Conservation (phyloP, 1,284 basidiomycete species). For the Pholiota adiposa region DNA sequence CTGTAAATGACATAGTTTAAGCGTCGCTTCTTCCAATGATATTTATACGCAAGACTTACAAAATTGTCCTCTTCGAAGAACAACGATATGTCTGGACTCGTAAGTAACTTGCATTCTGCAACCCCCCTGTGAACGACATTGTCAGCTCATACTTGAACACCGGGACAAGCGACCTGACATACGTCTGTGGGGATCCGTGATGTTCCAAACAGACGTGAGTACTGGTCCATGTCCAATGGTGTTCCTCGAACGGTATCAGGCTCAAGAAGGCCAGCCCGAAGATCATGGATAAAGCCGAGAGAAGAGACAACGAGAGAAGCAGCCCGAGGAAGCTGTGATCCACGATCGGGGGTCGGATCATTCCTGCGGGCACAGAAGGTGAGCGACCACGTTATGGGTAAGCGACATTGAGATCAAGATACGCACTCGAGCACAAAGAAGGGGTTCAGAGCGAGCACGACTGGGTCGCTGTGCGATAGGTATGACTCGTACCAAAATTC, state of each 20-base stretch:
- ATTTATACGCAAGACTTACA: constrained; percentile 55
- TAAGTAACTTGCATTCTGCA: constrained; percentile 85
- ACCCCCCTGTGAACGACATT: constrained; percentile 59
- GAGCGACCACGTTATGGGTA: background rate
- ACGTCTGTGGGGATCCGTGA: constrained; percentile 93
- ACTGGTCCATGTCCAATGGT: constrained; percentile 95
- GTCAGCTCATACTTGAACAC: background rate
- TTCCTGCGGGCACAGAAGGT: constrained; percentile 55
- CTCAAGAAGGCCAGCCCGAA: constrained; percentile 81
- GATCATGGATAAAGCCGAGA: constrained; percentile 93
- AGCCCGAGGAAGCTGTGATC: constrained; percentile 90
- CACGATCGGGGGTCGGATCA: constrained; percentile 89
- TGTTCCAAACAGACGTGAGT: constrained; percentile 89
- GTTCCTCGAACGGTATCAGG: constrained; percentile 83
- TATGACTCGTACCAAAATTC: constrained; percentile 97
- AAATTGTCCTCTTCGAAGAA: constrained; percentile 91
- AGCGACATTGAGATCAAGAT: no score
- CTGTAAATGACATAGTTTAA: constrained; percentile 40
- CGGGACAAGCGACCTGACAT: constrained; percentile 25
- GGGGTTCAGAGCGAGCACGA: constrained; percentile 92
- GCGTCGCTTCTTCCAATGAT: background rate
- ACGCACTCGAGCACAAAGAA: constrained; percentile 98
- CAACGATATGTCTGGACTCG: constrained; percentile 84
- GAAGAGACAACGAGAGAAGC: constrained; percentile 89
- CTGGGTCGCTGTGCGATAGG: constrained; percentile 89